Evolutionary conservation across 345 rosid genomes (phyloP), one percentile per base, ranked within the genome.

Genomic region (Eucalyptus pauciflora): DNA sequence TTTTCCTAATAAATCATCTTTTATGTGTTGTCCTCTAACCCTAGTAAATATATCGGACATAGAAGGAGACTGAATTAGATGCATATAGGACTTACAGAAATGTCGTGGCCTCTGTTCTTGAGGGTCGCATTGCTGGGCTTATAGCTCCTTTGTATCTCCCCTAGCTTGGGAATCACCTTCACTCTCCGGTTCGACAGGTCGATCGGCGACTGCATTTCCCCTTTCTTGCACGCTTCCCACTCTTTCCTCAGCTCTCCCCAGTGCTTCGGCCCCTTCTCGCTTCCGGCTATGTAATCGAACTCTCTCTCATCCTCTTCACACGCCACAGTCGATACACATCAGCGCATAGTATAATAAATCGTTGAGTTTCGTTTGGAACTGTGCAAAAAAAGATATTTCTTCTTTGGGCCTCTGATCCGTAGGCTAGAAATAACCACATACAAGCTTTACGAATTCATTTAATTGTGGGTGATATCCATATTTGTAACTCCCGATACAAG

Each of bases 61-160:
- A n/a, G 79, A 15, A 31, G 79, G 80, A 31, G 80, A 17, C 16
- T 33, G 43, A 16, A 69, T 31, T 31, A 71, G 81, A 71, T 33
- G 81, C 8, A 33, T 33, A 17, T 18, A 33, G 13, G 4, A 81
- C 87, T 88, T 93, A 95, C 96, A 79, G 90, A 87, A 54, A 95
- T 94, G 76, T 94, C 97, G 87, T 94, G 95, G 86, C 97, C 96
- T 69, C 96, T 86, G 89, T 94, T 95, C 92, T 87, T 93, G 90
- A 93, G 8, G 13, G 89, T 90, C 3, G 96, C 94, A 58, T 90
- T 89, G 51, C 56, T 69, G 48, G 94, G 92, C 51, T 85, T 88
- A 91, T 95, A 94, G 37, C 46, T 86, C 87, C 60, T 93, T 88
- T 76, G 41, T 2, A 94, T 25, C 13, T 90, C 87, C 27, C 29